A percentile compares a stretch with the other conserved stretches of the same genome.
phyloP scores from a whole-genome alignment of 192 early-diverging fungal species.

The Podila epicladia region DNA sequence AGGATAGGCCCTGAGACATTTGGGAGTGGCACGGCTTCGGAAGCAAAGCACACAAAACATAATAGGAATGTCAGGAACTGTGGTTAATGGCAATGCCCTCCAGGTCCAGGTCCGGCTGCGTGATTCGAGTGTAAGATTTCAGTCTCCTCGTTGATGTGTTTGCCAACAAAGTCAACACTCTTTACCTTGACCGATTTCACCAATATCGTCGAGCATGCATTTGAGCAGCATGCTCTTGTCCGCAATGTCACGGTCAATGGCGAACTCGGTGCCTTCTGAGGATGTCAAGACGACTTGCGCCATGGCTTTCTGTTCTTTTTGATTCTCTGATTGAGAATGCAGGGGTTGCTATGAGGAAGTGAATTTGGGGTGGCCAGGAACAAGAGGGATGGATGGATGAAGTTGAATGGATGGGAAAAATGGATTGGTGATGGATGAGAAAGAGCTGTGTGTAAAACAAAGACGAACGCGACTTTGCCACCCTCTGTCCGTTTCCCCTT shows the following conservation, averaged over 20 bases:
- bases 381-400: too few species aligned
- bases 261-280: slow-evolving; percentile 64
- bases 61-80: not conserved
- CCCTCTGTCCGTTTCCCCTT: too few species aligned
- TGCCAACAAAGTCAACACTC: not conserved
- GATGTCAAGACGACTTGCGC: slow-evolving; percentile 54
- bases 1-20: slow-evolving; percentile 92
- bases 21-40: slow-evolving; percentile 80
- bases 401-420: not conserved
- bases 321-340: too few species aligned
- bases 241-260: slow-evolving; percentile 69
- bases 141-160: not conserved
- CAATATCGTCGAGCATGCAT: slow-evolving; percentile 85
- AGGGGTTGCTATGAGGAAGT: not conserved
- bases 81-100: too few species aligned
- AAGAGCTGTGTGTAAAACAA: not conserved
- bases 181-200: slow-evolving; percentile 60
- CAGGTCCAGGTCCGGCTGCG: too few species aligned
- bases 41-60: not conserved
- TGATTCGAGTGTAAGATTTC: too few species aligned
- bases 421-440: not conserved
- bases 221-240: slow-evolving; percentile 77
- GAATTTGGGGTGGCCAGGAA: too few species aligned
- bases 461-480: too few species aligned
- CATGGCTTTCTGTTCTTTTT: not conserved